These are phyloP conservation scores for Ephemerocybe angulata DNA, from an alignment of 768 basidiomycete genomes.

Conservation along the genomic window DNA sequence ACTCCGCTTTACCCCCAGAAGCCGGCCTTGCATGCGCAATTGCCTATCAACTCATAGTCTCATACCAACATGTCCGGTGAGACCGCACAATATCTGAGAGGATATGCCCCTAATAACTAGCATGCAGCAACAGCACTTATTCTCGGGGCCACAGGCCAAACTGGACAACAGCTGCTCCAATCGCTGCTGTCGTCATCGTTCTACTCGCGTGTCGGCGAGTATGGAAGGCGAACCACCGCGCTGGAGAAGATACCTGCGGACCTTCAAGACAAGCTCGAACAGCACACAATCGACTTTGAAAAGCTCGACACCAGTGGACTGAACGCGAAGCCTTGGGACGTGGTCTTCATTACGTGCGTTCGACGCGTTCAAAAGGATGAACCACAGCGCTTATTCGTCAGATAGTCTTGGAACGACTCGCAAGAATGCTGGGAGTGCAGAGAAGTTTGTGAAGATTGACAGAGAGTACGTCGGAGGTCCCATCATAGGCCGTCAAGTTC, in stretches of 20 bases:
- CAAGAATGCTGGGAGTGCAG: constrained; percentile 56
- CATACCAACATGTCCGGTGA: too few species aligned
- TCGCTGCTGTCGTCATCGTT: constrained; percentile 56
- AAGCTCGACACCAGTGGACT: constrained; percentile 51
- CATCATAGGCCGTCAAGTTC: background rate
- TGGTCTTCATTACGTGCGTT: constrained; percentile 66
- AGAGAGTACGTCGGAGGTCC: constrained; percentile 48
- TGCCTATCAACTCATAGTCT: too few species aligned
- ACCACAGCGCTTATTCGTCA: background rate
- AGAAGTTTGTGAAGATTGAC: constrained; percentile 73
- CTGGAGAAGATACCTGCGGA: constrained; percentile 31
- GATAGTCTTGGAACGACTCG: constrained; percentile 64
- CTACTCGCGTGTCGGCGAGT: constrained; percentile 62
- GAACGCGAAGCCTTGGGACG: constrained; percentile 62
- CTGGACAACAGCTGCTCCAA: constrained; percentile 57
- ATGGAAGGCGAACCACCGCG: constrained; percentile 60
- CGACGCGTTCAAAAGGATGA: background rate
- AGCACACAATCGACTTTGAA: constrained; percentile 68
- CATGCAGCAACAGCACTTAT: constrained; percentile 54
- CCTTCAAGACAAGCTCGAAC: constrained; percentile 59
- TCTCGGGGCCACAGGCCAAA: constrained; percentile 71
- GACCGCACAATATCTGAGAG: too few species aligned
- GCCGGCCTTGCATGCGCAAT: too few species aligned
- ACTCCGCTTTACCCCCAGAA: too few species aligned
- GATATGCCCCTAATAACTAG: too few species aligned